Evolutionary conservation across 1,139 yeast species (phyloP).

Genomic region (Geotrichum aggregatum): DNA sequence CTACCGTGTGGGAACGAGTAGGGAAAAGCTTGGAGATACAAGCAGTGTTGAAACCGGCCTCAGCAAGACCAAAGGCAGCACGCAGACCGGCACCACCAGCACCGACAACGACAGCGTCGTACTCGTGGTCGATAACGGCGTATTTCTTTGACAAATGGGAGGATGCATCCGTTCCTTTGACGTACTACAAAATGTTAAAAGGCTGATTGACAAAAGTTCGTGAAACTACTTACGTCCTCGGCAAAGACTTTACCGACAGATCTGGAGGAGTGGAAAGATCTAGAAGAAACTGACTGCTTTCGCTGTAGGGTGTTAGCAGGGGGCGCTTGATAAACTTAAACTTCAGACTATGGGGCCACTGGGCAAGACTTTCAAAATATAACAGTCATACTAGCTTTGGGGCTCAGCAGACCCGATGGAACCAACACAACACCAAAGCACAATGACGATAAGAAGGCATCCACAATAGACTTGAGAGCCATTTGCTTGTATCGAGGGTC

Average conservation of each 20-base stretch:
- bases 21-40: slow-evolving; percentile 97
- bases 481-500: too few relatives aligned
- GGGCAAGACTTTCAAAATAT: too few relatives aligned
- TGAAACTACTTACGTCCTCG: slow-evolving; percentile 25
- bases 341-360: too few relatives aligned
- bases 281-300: slow-evolving; percentile 12
- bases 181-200: slow-evolving; percentile 22
- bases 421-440: too few relatives aligned
- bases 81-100: slow-evolving; percentile 99
- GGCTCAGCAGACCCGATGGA: too few relatives aligned
- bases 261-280: slow-evolving; percentile 33
- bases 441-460: too few relatives aligned
- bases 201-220: neutral
- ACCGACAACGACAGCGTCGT: slow-evolving; percentile 96
- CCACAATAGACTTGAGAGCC: too few relatives aligned
- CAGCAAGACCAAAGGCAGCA: slow-evolving; percentile 96
- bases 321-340: neutral
- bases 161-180: slow-evolving; percentile 41
- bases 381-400: too few relatives aligned
- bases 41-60: slow-evolving; percentile 96
- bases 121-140: slow-evolving; percentile 90
- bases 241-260: slow-evolving; percentile 31
- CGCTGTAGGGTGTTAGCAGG: slow-evolving; percentile 13
- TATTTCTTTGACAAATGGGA: slow-evolving; percentile 56
- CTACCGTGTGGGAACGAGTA: slow-evolving; percentile 97